Evolutionary conservation across 2,329 filamentous ascomycete genomes (phyloP).

Genomic region (Pseudocercospora pini-densiflorae): DNA sequence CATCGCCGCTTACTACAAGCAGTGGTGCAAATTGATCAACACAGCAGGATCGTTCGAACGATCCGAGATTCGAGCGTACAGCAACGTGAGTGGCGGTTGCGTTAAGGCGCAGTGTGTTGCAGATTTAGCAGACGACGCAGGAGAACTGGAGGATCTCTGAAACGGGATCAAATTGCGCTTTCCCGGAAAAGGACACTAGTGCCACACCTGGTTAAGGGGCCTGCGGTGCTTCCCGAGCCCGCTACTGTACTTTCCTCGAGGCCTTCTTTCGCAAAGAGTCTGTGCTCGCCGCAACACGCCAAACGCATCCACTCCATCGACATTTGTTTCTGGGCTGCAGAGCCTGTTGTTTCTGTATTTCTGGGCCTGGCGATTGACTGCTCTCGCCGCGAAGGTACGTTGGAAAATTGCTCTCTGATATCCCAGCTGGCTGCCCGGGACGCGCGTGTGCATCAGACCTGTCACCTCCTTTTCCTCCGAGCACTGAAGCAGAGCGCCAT

Average conservation of each 20-base stretch:
- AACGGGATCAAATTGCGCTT: slow-evolving; percentile 8
- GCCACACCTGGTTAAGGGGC: slow-evolving; percentile 5
- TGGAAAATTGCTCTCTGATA: neutral
- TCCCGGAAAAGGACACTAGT: slow-evolving; percentile 3
- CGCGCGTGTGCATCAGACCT: slow-evolving; percentile 7
- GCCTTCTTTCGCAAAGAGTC: slow-evolving; percentile 7
- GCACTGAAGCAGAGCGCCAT: slow-evolving; percentile 10
- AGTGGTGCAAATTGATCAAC: neutral
- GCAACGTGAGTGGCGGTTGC: neutral
- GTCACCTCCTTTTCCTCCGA: slow-evolving; percentile 21
- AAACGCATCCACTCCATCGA: slow-evolving; percentile 20
- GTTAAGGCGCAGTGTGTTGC: slow-evolving; percentile 5
- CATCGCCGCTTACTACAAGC: neutral
- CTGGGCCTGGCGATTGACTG: slow-evolving; percentile 4
- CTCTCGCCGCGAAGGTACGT: slow-evolving; percentile 16
- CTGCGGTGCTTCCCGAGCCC: slow-evolving; percentile 5
- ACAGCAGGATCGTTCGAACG: neutral
- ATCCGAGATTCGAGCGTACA: neutral
- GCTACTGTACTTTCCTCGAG: slow-evolving; percentile 12
- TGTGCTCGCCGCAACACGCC: slow-evolving; percentile 16
- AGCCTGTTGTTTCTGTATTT: slow-evolving; percentile 10
- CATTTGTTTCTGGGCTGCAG: slow-evolving; percentile 14
- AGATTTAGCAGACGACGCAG: neutral
- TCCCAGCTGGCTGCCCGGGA: neutral
- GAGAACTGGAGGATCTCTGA: slow-evolving; percentile 7